phyloP scores from a whole-genome alignment of 805 yeast species.

The Helenozyma rhizophorensis region DNA sequence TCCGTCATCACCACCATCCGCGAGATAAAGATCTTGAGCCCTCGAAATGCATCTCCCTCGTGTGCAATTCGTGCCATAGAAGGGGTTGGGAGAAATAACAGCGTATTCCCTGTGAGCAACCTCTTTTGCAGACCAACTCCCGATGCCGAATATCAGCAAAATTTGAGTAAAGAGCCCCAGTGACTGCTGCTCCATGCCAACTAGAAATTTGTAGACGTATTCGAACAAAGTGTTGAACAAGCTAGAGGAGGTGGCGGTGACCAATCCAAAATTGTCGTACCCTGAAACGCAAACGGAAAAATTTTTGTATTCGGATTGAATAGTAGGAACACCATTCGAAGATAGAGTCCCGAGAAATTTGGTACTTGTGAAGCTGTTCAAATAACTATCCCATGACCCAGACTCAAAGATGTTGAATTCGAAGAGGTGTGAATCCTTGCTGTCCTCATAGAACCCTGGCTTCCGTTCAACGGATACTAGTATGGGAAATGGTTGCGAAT shows the following conservation, averaged over 20 bases:
- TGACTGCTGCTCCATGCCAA: conserved; percentile 9
- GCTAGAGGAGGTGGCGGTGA: conserved; percentile 62
- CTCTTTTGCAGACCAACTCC: conserved; percentile 16
- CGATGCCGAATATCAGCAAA: conserved; percentile 10
- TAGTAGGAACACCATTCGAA: conserved; percentile 37
- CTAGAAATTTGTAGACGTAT: conserved; percentile 41
- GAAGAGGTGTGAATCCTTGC: conserved; percentile 41
- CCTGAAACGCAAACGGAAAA: conserved; percentile 43
- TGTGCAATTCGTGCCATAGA: conserved; percentile 21
- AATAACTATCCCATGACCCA: conserved; percentile 58
- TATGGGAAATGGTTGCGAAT: conserved; percentile 48
- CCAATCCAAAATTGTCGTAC: conserved; percentile 56
- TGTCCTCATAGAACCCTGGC: conserved; percentile 26
- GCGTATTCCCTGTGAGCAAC: conserved; percentile 57
- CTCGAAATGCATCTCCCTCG: conserved; percentile 14
- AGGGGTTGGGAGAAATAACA: conserved; percentile 59
- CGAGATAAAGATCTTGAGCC: conserved; percentile 26
- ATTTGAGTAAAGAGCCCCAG: conserved; percentile 10
- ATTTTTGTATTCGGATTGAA: conserved; percentile 17
- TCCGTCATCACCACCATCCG: conserved; percentile 49
- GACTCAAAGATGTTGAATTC: conserved; percentile 65
- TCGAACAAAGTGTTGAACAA: conserved; percentile 48
- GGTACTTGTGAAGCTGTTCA: conserved; percentile 45
- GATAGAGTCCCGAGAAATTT: conserved; percentile 51
- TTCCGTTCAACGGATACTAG: conserved; percentile 38